Evolutionary conservation across 139 green algal genomes (phyloP).

Genomic region (Chlamydomonas incerta): DNA sequence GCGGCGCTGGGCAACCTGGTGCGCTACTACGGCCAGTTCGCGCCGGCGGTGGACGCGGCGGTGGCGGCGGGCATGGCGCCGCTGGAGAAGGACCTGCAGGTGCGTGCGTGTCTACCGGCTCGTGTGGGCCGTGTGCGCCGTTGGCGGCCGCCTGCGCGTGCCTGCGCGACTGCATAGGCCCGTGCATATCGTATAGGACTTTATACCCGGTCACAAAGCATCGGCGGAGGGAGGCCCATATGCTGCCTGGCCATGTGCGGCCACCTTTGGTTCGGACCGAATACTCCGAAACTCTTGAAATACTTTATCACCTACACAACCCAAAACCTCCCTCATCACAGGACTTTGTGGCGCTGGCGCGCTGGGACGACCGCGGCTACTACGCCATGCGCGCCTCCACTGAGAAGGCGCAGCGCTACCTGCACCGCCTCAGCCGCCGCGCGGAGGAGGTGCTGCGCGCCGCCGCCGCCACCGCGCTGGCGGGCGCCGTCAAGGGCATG

Average conservation of each 20-base stretch:
- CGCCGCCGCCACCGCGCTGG: slow-evolving; percentile 67
- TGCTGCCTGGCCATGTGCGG: too few species aligned
- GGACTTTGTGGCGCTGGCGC: slow-evolving; percentile 95
- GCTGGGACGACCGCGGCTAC: slow-evolving; percentile 97
- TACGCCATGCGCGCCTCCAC: slow-evolving; percentile 84
- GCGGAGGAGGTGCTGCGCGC: slow-evolving; percentile 68
- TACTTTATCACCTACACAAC: too few species aligned
- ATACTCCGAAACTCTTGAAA: too few species aligned
- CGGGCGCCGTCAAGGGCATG: slow-evolving; percentile 45
- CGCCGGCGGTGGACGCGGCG: slow-evolving; percentile 57
- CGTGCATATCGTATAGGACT: too few species aligned
- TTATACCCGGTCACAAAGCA: too few species aligned
- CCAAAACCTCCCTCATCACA: too few species aligned
- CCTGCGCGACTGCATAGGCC: too few species aligned
- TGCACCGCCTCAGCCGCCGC: slow-evolving; percentile 77
- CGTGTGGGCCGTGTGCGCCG: too few species aligned
- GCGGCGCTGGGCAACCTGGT: slow-evolving; percentile 78
- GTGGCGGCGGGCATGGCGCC: slow-evolving; percentile 70
- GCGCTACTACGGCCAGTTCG: slow-evolving; percentile 91
- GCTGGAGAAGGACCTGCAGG: slow-evolving; percentile 85
- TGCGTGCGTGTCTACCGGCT: too few species aligned
- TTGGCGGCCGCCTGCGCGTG: too few species aligned
- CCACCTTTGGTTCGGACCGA: too few species aligned
- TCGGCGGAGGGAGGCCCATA: too few species aligned
- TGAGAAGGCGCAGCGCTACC: slow-evolving; percentile 90